Evolutionary conservation across 352 stramenopile genomes (phyloP).

Genomic region (Pythium oligandrum): DNA sequence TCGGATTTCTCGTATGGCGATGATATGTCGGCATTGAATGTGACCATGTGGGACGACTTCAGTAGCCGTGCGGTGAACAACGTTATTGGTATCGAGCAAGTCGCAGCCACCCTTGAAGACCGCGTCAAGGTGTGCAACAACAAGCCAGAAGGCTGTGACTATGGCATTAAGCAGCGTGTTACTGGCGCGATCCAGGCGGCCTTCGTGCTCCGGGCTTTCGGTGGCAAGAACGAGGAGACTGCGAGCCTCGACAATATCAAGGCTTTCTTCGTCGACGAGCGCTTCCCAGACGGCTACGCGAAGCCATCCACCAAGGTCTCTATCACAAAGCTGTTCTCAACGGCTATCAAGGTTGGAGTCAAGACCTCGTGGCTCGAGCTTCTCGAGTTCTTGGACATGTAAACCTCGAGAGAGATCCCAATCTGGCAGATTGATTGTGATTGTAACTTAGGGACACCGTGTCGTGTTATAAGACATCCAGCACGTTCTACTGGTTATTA

Average conservation of each 20-base stretch:
- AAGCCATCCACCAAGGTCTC: slow-evolving; percentile 9
- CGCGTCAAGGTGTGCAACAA: slow-evolving; percentile 7
- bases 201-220: slow-evolving; percentile 4
- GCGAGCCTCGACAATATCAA: neutral
- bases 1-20: slow-evolving; percentile 25
- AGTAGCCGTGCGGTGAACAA: slow-evolving; percentile 9
- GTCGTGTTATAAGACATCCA: no score
- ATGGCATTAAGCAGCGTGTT: slow-evolving; percentile 5
- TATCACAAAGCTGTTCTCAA: neutral
- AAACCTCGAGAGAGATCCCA: no score
- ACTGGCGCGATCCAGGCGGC: slow-evolving; percentile 6
- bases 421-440: no score
- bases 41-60: slow-evolving; percentile 22
- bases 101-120: slow-evolving; percentile 6
- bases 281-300: slow-evolving; percentile 17
- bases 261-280: slow-evolving; percentile 22
- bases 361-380: neutral
- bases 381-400: slow-evolving; percentile 13
- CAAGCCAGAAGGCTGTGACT: slow-evolving; percentile 7
- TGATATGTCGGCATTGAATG: slow-evolving; percentile 25
- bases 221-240: slow-evolving; percentile 2
- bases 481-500: no score
- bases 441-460: no score
- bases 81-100: neutral
- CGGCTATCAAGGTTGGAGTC: slow-evolving; percentile 5